A percentile compares a stretch with the other conserved stretches of the same genome.
These are phyloP conservation scores for Debaryomyces fabryi DNA, from an alignment of 1,139 yeast species.

Conservation along the genomic window DNA sequence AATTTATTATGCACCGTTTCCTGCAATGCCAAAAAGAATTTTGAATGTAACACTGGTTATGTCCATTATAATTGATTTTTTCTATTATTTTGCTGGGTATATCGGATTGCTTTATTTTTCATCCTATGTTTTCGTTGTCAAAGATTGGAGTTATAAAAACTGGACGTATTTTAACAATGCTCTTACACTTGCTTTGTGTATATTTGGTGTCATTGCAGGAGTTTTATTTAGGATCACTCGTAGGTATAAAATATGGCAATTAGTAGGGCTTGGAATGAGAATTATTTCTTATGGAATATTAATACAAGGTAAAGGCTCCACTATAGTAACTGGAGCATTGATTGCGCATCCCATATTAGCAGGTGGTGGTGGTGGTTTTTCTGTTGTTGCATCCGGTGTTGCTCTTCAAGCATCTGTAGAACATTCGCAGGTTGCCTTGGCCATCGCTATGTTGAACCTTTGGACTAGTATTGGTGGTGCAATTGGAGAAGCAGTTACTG, in stretches of 20 bases:
- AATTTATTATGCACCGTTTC: not conserved
- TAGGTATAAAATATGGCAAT: not conserved
- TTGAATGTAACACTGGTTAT: not conserved
- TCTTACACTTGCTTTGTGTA: not conserved
- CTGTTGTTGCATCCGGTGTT: not conserved
- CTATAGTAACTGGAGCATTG: not conserved
- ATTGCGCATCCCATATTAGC: not conserved
- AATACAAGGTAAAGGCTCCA: not conserved
- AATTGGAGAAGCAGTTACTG: not conserved
- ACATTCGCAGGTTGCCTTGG: not conserved
- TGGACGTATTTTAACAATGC: not conserved
- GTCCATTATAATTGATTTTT: not conserved
- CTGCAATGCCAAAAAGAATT: not conserved
- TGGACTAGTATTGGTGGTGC: not conserved
- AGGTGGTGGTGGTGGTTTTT: not conserved
- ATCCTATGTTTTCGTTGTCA: not conserved
- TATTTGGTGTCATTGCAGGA: not conserved
- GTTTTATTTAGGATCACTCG: not conserved
- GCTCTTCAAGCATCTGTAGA: not conserved
- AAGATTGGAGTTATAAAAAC: not conserved
- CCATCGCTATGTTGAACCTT: not conserved
- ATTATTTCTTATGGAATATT: not conserved
- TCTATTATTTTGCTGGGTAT: not conserved
- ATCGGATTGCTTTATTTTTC: not conserved
- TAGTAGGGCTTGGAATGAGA: not conserved